Evolutionary conservation across 192 early-diverging fungal species (phyloP), one percentile per base, ranked within the genome.

Genomic region (Entomortierella lignicola): DNA sequence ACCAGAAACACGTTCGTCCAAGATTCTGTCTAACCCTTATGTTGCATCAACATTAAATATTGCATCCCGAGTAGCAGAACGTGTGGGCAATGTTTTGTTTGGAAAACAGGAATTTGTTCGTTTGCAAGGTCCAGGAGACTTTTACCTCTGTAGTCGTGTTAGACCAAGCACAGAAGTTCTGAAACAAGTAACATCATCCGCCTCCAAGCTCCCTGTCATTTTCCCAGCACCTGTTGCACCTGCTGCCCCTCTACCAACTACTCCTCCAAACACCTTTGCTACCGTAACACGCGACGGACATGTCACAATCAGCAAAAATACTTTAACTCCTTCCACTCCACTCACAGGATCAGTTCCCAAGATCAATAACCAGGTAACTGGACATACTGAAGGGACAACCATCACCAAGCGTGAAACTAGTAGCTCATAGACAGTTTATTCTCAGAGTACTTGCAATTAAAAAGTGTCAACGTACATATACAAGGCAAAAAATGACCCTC

Each of bases 41-140:
- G 75, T 79, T 1, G 75, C 82, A n/a, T 43, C 72, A 12, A 69
- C 73, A 8, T 27, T 67, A 17, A 62, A 79, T 42, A 63, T 85
- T 29, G 82, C 79, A 39, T 81, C 82, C 0, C 80, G 81, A 15
- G 60, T 72, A 15, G 82, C 75, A 8, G 77, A 79, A n/a, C 77
- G 81, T 23, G 27, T 80, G 13, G 75, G 83, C 15, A 83, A 81
- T 63, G 74, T 81, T 8, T 42, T 85, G 30, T 77, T 87, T 52
- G 75, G 84, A 34, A 80, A 84, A 53, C 75, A 89, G 79, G 85
- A 89, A 59, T 87, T 86, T 72, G 82, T 89, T 18, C 73, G 80
- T 23, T 63, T 91, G 21, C 83, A 80, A 34, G 90, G 90, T 29
- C 90, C 90, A 31, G 90, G 90, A 26, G 88, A 91, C 50, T 88